These are phyloP conservation scores for Chloroidium sp. DNA, from an alignment of 163 green algal genomes.

Conservation along the genomic window DNA sequence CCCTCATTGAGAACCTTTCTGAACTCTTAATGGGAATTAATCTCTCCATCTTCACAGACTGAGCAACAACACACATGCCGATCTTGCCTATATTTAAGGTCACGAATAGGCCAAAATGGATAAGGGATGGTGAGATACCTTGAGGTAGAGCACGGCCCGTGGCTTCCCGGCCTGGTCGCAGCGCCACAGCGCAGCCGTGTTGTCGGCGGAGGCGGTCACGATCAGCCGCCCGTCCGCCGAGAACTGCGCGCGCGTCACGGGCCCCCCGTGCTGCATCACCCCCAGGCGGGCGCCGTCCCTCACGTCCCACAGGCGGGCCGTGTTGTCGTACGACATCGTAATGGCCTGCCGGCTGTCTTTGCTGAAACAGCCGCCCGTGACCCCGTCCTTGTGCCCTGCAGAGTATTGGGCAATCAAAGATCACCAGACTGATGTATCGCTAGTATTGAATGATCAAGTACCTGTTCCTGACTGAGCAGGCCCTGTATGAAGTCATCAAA, in stretches of 20 bases:
- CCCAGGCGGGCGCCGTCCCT: slow-evolving; percentile 25
- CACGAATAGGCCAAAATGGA: not conserved
- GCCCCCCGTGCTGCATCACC: slow-evolving; percentile 3
- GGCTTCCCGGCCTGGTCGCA: slow-evolving; percentile 1
- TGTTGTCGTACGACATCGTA: slow-evolving; percentile 38
- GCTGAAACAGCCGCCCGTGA: slow-evolving; percentile 34
- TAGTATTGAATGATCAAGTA: no score
- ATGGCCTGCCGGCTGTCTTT: slow-evolving; percentile 1
- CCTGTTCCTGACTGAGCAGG: no score
- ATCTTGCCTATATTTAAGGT: not conserved
- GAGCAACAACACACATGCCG: not conserved
- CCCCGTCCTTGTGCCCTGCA: slow-evolving; percentile 29
- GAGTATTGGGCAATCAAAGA: not conserved
- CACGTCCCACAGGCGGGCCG: slow-evolving; percentile 60
- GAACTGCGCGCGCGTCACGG: slow-evolving; percentile 25
- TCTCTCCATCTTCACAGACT: not conserved
- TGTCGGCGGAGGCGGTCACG: slow-evolving; percentile 27
- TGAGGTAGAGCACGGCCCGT: not conserved
- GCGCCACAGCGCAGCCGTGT: slow-evolving; percentile 23
- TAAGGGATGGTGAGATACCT: not conserved
- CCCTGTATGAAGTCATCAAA: no score
- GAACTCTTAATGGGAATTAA: no score
- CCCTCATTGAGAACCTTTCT: no score
- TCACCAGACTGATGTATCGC: no score
- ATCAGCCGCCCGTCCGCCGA: slow-evolving; percentile 11